phyloP scores from a whole-genome alignment of 2,329 filamentous ascomycete genomes.

The Diplodia seriata region DNA sequence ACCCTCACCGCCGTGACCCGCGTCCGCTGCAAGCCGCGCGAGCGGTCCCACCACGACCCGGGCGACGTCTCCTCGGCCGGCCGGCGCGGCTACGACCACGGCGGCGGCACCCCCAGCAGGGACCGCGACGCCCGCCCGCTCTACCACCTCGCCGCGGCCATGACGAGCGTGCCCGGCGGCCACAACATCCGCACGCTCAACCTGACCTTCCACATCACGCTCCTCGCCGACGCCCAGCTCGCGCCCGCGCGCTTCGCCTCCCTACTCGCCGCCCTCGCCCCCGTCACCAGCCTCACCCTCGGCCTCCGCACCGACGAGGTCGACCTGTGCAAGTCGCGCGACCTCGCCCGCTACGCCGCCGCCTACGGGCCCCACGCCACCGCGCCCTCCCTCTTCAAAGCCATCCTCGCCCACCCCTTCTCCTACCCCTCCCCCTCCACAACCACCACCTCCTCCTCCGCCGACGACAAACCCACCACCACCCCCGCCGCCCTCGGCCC shows the following conservation, averaged over 20 bases:
- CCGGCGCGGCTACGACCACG: neutral
- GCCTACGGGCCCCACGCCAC: too few species aligned
- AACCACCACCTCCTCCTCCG: too few species aligned
- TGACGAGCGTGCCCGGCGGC: neutral
- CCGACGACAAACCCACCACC: too few species aligned
- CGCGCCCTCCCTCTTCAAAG: neutral
- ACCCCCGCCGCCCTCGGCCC: neutral
- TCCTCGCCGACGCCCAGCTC: conserved; percentile 8
- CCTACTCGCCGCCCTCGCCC: conserved; percentile 4
- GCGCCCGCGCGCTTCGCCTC: conserved; percentile 6
- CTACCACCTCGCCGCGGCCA: conserved; percentile 6
- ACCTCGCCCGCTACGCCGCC: neutral
- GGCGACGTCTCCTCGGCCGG: neutral
- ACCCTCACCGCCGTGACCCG: conserved; percentile 8
- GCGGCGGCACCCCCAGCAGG: neutral
- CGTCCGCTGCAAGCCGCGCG: conserved; percentile 1
- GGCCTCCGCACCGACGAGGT: neutral
- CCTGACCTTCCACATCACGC: conserved; percentile 9
- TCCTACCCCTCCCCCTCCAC: too few species aligned
- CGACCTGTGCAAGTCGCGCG: neutral
- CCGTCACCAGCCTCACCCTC: conserved; percentile 6
- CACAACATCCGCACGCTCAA: conserved; percentile 14
- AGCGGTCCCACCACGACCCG: neutral
- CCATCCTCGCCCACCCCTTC: too few species aligned
- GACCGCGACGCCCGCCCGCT: neutral